Conservation (phyloP, 148 eudicot species). For the Persicaria tinctoria region DNA sequence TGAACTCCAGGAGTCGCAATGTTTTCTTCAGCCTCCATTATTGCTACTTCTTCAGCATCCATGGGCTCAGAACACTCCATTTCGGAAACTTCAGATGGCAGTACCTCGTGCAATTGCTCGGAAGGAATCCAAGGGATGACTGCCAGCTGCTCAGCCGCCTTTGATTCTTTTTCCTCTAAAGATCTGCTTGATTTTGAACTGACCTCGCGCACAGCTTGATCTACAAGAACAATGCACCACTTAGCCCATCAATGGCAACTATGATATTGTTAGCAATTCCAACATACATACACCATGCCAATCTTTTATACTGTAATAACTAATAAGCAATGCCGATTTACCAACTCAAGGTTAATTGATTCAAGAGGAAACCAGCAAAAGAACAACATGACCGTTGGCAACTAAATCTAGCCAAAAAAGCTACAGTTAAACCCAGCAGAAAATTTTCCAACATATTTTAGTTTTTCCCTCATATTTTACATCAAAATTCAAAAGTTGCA, state of each 20-base stretch:
- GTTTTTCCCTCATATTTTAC: not conserved
- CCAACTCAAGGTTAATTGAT: not conserved
- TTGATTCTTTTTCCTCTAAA: conserved; percentile 13
- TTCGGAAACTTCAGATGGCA: conserved; percentile 7
- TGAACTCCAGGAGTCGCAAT: conserved; percentile 13
- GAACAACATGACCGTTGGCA: too few species aligned
- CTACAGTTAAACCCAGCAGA: too few species aligned
- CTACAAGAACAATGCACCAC: conserved; percentile 27
- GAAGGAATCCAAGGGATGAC: conserved; percentile 78
- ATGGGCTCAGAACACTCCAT: conserved; percentile 35
- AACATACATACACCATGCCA: not conserved
- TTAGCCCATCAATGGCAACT: not conserved
- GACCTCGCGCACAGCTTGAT: conserved; percentile 33
- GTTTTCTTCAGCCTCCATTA: conserved; percentile 66
- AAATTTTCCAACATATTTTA: too few species aligned
- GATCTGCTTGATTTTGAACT: conserved; percentile 18
- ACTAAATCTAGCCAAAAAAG: too few species aligned
- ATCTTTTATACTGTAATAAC: not conserved
- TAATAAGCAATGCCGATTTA: not conserved
- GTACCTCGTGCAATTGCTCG: conserved; percentile 21
- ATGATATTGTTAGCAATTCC: not conserved
- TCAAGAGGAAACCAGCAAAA: too few species aligned
- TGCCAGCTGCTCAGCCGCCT: conserved; percentile 38
- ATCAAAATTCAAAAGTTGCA: not conserved
- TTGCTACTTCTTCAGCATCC: conserved; percentile 50